Evolutionary conservation across 140 eudicot genomes (phyloP), one percentile per base, ranked within the genome.

Genomic region (Bidens hawaiensis): DNA sequence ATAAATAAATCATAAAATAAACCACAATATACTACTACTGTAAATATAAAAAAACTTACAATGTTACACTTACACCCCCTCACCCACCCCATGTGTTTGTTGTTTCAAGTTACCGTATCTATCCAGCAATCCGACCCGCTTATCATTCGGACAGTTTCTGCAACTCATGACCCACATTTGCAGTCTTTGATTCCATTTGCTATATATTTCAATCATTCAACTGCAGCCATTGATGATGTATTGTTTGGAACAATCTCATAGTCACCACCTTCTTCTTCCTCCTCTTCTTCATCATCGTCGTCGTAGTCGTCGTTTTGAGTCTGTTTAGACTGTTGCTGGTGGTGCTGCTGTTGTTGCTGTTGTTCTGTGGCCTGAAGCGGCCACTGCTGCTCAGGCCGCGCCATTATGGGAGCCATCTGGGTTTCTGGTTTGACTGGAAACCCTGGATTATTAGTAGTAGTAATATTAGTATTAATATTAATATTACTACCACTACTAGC

Each of bases 341-440:
- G 79, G 0, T 58, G 69, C 0, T 22, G 68, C 0, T 69, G 76
- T 0, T 62, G 65, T 0, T 65, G 81, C 2, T 68, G 52, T 25
- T 65, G 78, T 7, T 42, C 65, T 1, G 14, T 51, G 7, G 50
- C 75, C 3, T 73, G 81, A 14, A 71, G 67, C 0, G 93, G 95
- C 97, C 97, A 90, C 49, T 87, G 95, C 41, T 87, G 97, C 59
- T 87, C 88, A 8, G 97, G 90, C 34, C 73, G 75, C 2, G 81
- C 94, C 95, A 84, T 84, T 34, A 79, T 80, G 0, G 96, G 95
- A 14, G 64, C 70, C 76, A 73, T 34, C 9, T 76, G 68, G 70
- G 72, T 75, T 34, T 65, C 83, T 0, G 85, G 85, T 57, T 76
- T 80, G 6, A 67, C 11, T 1, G 4, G 15, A 27, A 66, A 59